Evolutionary conservation across 2,329 filamentous ascomycete species (phyloP).

Genomic region (Monilinia polystroma): DNA sequence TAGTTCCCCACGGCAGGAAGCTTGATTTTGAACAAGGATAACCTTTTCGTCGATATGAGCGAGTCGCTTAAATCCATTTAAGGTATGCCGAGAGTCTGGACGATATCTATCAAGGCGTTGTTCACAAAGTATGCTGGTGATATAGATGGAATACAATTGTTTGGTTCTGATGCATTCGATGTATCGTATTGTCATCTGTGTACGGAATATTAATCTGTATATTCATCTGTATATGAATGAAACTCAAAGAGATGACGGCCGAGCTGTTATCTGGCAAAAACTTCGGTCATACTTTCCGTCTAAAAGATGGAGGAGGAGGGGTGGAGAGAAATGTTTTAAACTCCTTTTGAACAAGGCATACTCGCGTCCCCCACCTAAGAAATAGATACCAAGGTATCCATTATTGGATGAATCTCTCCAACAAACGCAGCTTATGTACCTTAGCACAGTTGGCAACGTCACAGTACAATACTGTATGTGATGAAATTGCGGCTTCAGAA

Average conservation of each 20-base stretch:
- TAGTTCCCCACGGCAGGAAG: not conserved
- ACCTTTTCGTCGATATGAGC: not conserved
- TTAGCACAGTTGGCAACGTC: too few relatives aligned
- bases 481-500: not conserved
- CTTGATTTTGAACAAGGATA: conserved; percentile 1
- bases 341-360: not conserved
- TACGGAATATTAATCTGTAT: not conserved
- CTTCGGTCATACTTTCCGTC: conserved; percentile 8
- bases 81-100: not conserved
- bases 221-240: not conserved
- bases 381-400: not conserved
- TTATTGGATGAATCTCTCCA: not conserved
- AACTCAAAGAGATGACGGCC: not conserved
- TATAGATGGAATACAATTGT: not conserved
- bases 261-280: not conserved
- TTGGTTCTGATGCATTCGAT: not conserved
- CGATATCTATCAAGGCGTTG: too few relatives aligned
- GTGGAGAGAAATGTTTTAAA: not conserved
- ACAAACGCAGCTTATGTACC: too few relatives aligned
- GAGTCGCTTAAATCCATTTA: not conserved
- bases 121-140: not conserved
- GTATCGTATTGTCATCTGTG: not conserved
- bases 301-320: not conserved
- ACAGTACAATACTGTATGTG: too few relatives aligned
- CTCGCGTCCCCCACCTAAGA: not conserved